Evolutionary conservation across 2,329 filamentous ascomycete species (phyloP).

Genomic region (Penicillium paneum): DNA sequence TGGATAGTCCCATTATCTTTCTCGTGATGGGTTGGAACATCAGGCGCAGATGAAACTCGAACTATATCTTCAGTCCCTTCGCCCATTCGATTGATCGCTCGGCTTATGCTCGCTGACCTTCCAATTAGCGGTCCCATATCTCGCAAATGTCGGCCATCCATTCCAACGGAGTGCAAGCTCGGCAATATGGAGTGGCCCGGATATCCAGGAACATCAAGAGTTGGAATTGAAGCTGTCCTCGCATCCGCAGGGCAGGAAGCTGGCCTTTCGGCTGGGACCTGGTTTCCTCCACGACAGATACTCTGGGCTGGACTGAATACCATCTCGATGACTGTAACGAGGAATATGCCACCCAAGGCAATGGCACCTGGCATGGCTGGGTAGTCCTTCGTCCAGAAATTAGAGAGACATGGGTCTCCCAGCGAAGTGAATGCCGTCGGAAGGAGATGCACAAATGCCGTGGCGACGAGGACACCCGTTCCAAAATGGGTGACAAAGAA

Average conservation of each 20-base stretch:
- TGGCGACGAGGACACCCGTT: constrained; percentile 81
- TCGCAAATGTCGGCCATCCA: constrained; percentile 22
- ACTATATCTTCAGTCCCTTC: constrained; percentile 22
- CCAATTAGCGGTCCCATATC: constrained; percentile 29
- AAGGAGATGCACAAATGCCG: constrained; percentile 75
- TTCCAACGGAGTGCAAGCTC: background rate
- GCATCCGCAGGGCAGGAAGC: background rate
- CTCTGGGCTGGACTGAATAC: constrained; percentile 46
- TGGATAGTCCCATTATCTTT: constrained; percentile 15
- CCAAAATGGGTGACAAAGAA: constrained; percentile 66
- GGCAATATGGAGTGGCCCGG: background rate
- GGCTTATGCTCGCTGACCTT: constrained; percentile 29
- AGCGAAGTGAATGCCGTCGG: constrained; percentile 59
- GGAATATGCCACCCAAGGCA: constrained; percentile 44
- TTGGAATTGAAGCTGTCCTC: background rate
- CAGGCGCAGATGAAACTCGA: constrained; percentile 24
- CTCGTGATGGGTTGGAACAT: constrained; percentile 13
- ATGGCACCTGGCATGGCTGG: constrained; percentile 50
- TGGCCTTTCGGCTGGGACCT: background rate
- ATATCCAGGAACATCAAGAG: background rate
- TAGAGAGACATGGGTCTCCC: constrained; percentile 52
- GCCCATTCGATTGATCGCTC: constrained; percentile 28
- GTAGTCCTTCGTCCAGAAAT: constrained; percentile 47
- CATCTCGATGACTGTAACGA: constrained; percentile 55
- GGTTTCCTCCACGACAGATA: constrained; percentile 24